Evolutionary conservation across 192 early-diverging fungal genomes (phyloP).

Genomic region (Umbelopsis sp.): DNA sequence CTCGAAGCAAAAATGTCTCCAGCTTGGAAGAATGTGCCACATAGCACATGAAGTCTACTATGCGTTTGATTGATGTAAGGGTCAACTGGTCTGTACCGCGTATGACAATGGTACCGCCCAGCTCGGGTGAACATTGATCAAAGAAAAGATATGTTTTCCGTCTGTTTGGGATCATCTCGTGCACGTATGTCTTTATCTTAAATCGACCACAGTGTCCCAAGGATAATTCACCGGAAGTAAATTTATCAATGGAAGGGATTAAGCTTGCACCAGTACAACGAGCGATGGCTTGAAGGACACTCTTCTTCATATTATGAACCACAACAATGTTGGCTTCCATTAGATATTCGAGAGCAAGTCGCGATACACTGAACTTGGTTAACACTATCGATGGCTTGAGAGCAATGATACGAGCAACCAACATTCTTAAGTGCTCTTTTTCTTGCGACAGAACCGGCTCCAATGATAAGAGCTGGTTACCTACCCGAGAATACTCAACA

Average conservation of each 20-base stretch:
- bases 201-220: conserved; percentile 80
- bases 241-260: conserved; percentile 78
- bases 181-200: conserved; percentile 76
- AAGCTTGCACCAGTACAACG: conserved; percentile 85
- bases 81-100: conserved; percentile 75
- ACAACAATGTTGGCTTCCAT: conserved; percentile 78
- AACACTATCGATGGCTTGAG: conserved; percentile 82
- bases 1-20: conserved; percentile 66
- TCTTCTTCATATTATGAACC: conserved; percentile 81
- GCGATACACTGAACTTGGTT: conserved; percentile 75
- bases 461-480: conserved; percentile 76
- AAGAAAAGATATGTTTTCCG: conserved; percentile 89
- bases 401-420: conserved; percentile 76
- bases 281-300: conserved; percentile 80
- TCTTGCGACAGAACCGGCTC: conserved; percentile 84
- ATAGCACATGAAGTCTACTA: conserved; percentile 81
- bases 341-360: conserved; percentile 81
- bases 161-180: conserved; percentile 75
- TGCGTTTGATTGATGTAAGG: conserved; percentile 79
- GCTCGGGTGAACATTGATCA: conserved; percentile 75
- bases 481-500: conserved; percentile 67
- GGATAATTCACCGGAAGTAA: conserved; percentile 55
- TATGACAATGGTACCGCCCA: conserved; percentile 87
- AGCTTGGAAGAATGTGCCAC: conserved; percentile 86
- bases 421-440: conserved; percentile 73